Evolutionary conservation across 2,329 filamentous ascomycete genomes (phyloP).

Genomic region (Talaromyces amestolkiae): DNA sequence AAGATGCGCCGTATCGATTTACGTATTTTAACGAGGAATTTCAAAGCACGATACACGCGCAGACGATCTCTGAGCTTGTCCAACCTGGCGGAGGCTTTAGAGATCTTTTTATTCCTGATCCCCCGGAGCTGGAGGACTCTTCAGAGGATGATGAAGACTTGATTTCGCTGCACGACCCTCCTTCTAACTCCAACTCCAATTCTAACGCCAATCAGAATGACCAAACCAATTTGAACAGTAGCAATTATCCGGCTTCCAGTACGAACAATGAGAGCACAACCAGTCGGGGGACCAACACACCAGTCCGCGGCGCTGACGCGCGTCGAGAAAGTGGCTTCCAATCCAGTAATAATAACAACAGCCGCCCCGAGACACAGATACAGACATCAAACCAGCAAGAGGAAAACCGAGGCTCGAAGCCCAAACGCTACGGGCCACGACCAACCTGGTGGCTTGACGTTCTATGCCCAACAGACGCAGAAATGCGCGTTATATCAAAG

Average conservation of each 20-base stretch:
- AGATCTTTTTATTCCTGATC: constrained; percentile 88
- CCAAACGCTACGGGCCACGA: constrained; percentile 68
- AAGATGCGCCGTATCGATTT: constrained; percentile 89
- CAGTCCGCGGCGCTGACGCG: constrained; percentile 1
- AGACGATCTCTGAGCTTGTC: constrained; percentile 88
- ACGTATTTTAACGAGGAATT: constrained; percentile 99
- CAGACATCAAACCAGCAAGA: constrained; percentile 24
- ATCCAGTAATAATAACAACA: constrained; percentile 26
- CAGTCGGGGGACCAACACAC: constrained; percentile 10
- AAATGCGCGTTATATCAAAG: constrained; percentile 92
- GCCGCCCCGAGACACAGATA: constrained; percentile 14
- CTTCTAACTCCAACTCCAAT: constrained; percentile 3
- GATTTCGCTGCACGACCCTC: constrained; percentile 17
- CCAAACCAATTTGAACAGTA: constrained; percentile 28
- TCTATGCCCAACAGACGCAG: constrained; percentile 81
- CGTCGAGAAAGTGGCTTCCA: constrained; percentile 22
- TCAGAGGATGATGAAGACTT: constrained; percentile 59
- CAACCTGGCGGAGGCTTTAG: constrained; percentile 80
- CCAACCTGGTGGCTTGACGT: constrained; percentile 98
- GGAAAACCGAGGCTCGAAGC: constrained; percentile 32
- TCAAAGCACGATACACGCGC: constrained; percentile 90
- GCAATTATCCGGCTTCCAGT: neutral
- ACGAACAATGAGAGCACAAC: neutral
- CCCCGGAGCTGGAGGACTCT: constrained; percentile 69
- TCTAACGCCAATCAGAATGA: constrained; percentile 12